A percentile compares a stretch with the other conserved stretches of the same genome.
These are phyloP conservation scores for Dalbergia oliveri DNA, from an alignment of 306 rosid species.

Conservation along the genomic window DNA sequence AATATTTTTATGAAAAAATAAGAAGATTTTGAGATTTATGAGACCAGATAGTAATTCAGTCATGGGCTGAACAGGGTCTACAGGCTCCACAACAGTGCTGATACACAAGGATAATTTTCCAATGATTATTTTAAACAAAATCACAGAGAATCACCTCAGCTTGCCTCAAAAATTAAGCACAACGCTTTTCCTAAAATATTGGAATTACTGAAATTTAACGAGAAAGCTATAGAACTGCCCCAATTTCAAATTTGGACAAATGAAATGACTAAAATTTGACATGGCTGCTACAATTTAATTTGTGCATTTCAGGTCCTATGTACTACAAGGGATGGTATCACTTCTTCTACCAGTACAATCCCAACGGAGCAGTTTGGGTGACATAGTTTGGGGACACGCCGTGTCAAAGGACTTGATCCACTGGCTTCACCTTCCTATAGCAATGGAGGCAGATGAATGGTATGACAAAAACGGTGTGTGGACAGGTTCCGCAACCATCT, in stretches of 20 bases:
- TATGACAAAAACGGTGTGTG: constrained; percentile 82
- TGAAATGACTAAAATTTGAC: not conserved
- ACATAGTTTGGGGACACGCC: constrained; percentile 92
- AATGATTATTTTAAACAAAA: not conserved
- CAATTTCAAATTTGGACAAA: not conserved
- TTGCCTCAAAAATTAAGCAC: not conserved
- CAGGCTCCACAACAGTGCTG: not conserved
- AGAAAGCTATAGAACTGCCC: not conserved
- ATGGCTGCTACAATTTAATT: not conserved
- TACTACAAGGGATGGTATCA: constrained; percentile 94
- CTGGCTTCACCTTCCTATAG: constrained; percentile 90
- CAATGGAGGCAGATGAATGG: constrained; percentile 84
- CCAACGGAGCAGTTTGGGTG: constrained; percentile 80
- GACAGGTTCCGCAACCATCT: constrained; percentile 91
- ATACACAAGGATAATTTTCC: not conserved
- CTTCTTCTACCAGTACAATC: constrained; percentile 91
- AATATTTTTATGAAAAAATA: too few species aligned
- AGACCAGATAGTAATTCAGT: too few species aligned
- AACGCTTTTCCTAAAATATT: not conserved
- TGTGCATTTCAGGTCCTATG: constrained; percentile 68
- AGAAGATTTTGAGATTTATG: too few species aligned
- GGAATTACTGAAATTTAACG: not conserved
- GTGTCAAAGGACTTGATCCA: constrained; percentile 83
- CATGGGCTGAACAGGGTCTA: not conserved
- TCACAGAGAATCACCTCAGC: too few species aligned